Base-by-base conservation (phyloP, 805 yeast genomes). In the Sungouiozyma ichnusensis region DNA sequence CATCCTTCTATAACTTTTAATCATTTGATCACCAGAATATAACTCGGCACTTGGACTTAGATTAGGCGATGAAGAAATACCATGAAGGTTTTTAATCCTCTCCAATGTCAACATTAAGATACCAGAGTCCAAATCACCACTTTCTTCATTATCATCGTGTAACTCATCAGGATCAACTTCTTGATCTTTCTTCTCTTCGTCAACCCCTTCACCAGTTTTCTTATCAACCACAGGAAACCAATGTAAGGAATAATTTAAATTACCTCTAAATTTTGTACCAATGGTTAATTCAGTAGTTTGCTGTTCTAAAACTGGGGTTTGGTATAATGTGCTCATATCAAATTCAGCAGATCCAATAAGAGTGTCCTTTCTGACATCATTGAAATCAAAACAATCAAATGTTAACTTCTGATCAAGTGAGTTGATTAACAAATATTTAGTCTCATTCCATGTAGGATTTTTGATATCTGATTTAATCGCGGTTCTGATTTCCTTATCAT, bases 1-100 rank as follows among this genome's bases (percentile, higher is more conserved):
- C 56, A 82, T 67, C 27, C 73, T 71, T 66, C 92, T 76, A 42
- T 77, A 74, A 4, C 64, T 64, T 51, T 73, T 72, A n/a, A 72
- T 68, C 41, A 75, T 62, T 47, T 77, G 72, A 33, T 72, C 72
- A 57, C 81, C 76, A 39, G 81, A 58, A 50, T 64, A 76, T 16
- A 84, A 58, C 52, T 80, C 84, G 14, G 87, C 87, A 58, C 73
- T 78, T 20, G 92, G 82, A 55, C 80, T 64, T 47, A 70, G 47
- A 27, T 48, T 51, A 20, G 71, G 71, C 32, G 64, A 58, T 0
- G 86, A 72, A 20, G 66, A 55, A 3, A 76, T 58, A 15, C 64
- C 54, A 51, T 79, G 82, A 55, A 84, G 67, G 37, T 73, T 68
- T 39, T 67, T 69, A 17, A 84, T 85, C 45, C 74, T 73, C 46